Base-by-base conservation (phyloP, 108 stramenopile genomes). In the Pseudonitzschia pungens region DNA sequence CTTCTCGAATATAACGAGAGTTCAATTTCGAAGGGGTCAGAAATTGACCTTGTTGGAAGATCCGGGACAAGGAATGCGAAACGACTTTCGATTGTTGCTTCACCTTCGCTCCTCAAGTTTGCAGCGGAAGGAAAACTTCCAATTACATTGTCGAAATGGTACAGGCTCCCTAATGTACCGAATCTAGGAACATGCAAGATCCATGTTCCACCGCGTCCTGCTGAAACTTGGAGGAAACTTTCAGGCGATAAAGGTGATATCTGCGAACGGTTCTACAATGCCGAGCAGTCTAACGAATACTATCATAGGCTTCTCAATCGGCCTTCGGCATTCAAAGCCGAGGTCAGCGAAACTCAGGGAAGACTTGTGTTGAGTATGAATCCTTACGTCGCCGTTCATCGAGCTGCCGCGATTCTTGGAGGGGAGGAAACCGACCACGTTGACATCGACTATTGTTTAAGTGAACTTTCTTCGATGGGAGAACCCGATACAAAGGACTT, bases 61-160 rank as follows among this genome's bases (percentile, higher is more conserved):
- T 74, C 71, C 31, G 79, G 79, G 54, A 74, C 76, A 36, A 65
- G 60, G 22, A 83, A 80, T 60, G 71, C 79, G 20, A 83, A 83
- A 65, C 72, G 75, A 31, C 55, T 83, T 14, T 80, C 79, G 42
- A 80, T 83, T 63, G 36, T 83, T 36, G 79, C 70, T 28, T 76
- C 83, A 9, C 83, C 83, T 15, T 70, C 55, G 4, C 80, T 83
- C 41, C 80, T 77, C 11, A 83, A 83, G 58, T 81, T 45, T 50
- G 83, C 83, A 20, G 83, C 83, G 4, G 73, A 83, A 64, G 76
- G 70, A 21, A 73, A 65, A 60, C 77, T 83, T 40, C 70, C 83
- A 50, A 54, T 83, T 28, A 4, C 71, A 14, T 63, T 81, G 31
- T 73, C 77, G 0, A 33, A 64, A 16, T 83, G 83, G 83, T 83